Conservation (phyloP, 78 protist species). For the Guillardia theta region DNA sequence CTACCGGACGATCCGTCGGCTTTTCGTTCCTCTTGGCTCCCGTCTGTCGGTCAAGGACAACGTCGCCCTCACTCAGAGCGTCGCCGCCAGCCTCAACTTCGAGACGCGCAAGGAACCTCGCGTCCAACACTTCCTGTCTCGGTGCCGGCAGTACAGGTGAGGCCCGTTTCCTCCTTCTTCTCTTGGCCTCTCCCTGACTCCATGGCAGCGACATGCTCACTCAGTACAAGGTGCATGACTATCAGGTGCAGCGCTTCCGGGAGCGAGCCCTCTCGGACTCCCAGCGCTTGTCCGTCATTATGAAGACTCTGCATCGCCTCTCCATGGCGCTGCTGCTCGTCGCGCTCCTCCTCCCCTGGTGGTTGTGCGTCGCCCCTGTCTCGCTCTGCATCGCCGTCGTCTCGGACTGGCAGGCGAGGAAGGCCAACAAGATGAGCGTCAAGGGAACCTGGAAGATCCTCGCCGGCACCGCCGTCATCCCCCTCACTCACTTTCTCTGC, state of each 20-base stretch:
- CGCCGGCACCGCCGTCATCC: background rate
- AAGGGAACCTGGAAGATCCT: background rate
- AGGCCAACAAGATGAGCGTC: background rate
- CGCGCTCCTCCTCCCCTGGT: background rate
- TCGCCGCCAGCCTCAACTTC: background rate
- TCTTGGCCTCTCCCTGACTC: background rate
- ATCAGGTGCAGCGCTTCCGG: conserved; percentile 24
- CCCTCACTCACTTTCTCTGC: background rate
- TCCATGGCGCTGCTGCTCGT: background rate
- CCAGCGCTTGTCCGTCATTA: background rate
- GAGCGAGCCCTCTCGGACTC: background rate
- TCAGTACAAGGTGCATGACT: background rate
- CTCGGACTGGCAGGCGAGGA: background rate
- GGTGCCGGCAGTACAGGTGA: too few relatives aligned
- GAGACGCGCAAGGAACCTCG: background rate
- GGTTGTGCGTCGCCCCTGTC: background rate
- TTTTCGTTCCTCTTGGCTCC: background rate
- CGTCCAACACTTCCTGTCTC: background rate
- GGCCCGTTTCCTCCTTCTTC: background rate
- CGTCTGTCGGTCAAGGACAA: conserved; percentile 26
- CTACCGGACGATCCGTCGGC: background rate
- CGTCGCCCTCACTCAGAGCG: conserved; percentile 20
- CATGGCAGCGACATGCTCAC: background rate
- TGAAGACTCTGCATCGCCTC: background rate
- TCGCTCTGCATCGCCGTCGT: background rate